Conservation (phyloP, 768 basidiomycete genomes). For the Auriscalpium vulgare region DNA sequence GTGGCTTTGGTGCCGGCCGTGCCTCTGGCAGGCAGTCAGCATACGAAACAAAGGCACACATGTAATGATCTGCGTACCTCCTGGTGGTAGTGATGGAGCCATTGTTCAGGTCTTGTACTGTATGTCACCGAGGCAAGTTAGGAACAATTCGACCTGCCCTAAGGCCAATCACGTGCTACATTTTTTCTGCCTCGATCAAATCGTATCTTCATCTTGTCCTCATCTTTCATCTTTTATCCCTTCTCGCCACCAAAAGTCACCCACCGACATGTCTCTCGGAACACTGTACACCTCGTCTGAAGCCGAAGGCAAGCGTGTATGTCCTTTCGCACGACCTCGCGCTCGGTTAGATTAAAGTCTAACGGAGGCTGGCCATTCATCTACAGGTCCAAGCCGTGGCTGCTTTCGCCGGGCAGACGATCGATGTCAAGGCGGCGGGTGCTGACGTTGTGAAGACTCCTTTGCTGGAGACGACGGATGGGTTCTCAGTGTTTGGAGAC, state of each 20-base stretch:
- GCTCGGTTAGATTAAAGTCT: no score
- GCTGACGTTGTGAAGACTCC: slow-evolving; percentile 76
- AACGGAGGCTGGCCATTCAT: not conserved
- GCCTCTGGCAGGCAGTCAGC: slow-evolving; percentile 19
- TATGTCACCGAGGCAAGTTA: no score
- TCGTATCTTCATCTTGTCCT: slow-evolving; percentile 14
- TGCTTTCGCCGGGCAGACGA: slow-evolving; percentile 48
- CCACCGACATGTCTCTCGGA: slow-evolving; percentile 45
- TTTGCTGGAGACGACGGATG: slow-evolving; percentile 66
- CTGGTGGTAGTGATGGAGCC: no score
- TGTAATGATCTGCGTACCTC: no score
- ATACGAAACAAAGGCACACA: no score
- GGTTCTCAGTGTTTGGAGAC: slow-evolving; percentile 73
- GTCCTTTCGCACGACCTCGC: slow-evolving; percentile 16
- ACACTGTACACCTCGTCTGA: slow-evolving; percentile 49
- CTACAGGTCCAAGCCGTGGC: slow-evolving; percentile 46
- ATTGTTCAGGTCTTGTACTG: no score
- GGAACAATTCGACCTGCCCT: not conserved
- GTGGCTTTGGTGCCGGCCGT: slow-evolving; percentile 45
- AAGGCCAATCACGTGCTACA: not conserved
- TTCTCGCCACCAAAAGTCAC: slow-evolving; percentile 9
- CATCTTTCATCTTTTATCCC: slow-evolving; percentile 16
- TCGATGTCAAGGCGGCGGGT: slow-evolving; percentile 47
- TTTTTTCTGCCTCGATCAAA: not conserved
- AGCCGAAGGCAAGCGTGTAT: slow-evolving; percentile 40